Conservation (phyloP, 768 basidiomycete genomes). For the Serendipita indica region DNA sequence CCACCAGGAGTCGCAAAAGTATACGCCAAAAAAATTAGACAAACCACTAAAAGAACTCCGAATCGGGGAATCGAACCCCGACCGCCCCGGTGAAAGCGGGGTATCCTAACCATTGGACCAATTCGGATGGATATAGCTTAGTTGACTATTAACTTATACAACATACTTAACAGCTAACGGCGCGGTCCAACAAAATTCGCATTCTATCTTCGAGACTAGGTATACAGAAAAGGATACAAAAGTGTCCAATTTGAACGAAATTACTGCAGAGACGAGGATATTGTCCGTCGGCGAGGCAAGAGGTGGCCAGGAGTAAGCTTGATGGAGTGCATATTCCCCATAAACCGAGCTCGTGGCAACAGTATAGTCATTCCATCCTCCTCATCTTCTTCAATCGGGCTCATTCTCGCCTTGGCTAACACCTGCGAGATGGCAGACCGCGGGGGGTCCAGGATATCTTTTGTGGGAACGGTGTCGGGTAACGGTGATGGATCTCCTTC, state of each 20-base stretch:
- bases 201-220: too few species aligned
- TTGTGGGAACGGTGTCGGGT: not conserved
- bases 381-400: not conserved
- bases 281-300: not conserved
- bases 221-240: not conserved
- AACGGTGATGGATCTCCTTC: too few species aligned
- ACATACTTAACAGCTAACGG: not conserved
- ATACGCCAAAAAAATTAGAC: not conserved
- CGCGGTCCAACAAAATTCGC: too few species aligned
- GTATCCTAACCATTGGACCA: slow-evolving; percentile 11
- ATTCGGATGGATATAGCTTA: not conserved
- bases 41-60: not conserved
- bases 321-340: not conserved
- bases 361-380: not conserved
- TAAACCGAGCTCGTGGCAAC: not conserved
- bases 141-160: not conserved
- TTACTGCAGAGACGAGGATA: too few species aligned
- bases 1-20: not conserved
- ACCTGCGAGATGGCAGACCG: not conserved
- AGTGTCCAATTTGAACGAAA: not conserved
- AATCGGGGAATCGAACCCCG: slow-evolving; percentile 10
- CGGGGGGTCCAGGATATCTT: not conserved
- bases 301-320: not conserved
- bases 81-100: slow-evolving; percentile 10
- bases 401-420: not conserved